Conservation (phyloP, 176 grass and related monocot genomes). For the Avena atlantica region DNA sequence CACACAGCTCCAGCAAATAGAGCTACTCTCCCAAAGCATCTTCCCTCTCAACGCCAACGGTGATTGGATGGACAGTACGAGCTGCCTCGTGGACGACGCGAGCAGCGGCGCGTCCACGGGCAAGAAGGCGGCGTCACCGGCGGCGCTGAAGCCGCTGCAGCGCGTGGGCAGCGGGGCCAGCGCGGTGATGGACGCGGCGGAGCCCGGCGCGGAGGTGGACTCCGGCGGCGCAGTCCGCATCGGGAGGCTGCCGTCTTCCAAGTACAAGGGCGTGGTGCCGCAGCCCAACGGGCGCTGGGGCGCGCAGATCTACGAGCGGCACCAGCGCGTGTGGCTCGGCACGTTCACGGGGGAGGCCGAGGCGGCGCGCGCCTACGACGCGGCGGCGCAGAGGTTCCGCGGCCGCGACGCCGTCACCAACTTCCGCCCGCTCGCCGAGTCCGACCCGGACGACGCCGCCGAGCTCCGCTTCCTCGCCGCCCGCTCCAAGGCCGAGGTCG, state of each 20-base stretch:
- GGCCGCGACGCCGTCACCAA: conserved; percentile 94
- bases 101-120: conserved; percentile 65
- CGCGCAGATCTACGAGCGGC: conserved; percentile 97
- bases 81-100: conserved; percentile 57
- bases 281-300: conserved; percentile 99
- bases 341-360: conserved; percentile 80
- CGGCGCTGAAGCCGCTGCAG: conserved; percentile 41
- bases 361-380: conserved; percentile 86
- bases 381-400: conserved; percentile 87
- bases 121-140: conserved; percentile 45
- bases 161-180: conserved; percentile 57
- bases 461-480: conserved; percentile 78
- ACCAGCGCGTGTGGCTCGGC: conserved; percentile 98
- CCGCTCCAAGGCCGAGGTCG: conserved; percentile 79
- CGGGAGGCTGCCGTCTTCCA: conserved; percentile 74
- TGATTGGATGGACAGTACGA: conserved; percentile 60
- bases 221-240: conserved; percentile 13
- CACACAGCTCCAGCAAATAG: background rate
- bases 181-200: conserved; percentile 64
- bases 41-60: background rate
- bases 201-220: conserved; percentile 50
- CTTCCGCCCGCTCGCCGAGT: conserved; percentile 70
- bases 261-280: conserved; percentile 94
- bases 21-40: background rate
- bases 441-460: conserved; percentile 39